These are phyloP conservation scores for Arabidopsis lyrata DNA, from an alignment of 441 rosid species.

Conservation along the genomic window DNA sequence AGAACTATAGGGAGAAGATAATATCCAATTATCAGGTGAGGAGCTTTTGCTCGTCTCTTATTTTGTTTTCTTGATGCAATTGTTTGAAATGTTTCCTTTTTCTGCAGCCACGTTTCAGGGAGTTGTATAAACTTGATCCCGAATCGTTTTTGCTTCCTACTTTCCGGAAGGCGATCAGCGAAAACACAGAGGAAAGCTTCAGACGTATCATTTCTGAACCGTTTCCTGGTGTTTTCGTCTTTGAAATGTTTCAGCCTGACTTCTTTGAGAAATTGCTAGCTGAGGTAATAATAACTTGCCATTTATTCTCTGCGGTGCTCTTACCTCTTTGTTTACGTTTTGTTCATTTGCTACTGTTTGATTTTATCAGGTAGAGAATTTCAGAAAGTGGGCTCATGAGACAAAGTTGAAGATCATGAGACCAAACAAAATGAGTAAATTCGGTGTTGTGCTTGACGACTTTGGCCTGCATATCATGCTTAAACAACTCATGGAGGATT, in stretches of 20 bases:
- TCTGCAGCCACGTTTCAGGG: slow-evolving; percentile 67
- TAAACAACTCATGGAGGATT: slow-evolving; percentile 62
- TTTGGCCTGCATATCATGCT: slow-evolving; percentile 82
- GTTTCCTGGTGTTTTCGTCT: slow-evolving; percentile 68
- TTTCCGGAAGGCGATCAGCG: slow-evolving; percentile 64
- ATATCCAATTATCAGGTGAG: slow-evolving; percentile 65
- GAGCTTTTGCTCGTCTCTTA: background rate
- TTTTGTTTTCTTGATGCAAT: slow-evolving; percentile 10
- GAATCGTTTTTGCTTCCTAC: slow-evolving; percentile 58
- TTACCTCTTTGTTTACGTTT: slow-evolving; percentile 12
- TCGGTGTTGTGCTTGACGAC: slow-evolving; percentile 86
- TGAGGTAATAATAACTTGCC: slow-evolving; percentile 1
- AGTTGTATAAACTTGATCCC: slow-evolving; percentile 54
- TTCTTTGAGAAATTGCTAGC: background rate
- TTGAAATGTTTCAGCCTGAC: slow-evolving; percentile 68
- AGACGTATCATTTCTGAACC: slow-evolving; percentile 69
- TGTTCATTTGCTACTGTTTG: slow-evolving; percentile 46
- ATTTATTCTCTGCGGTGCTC: background rate
- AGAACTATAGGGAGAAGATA: slow-evolving; percentile 69
- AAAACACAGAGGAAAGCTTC: slow-evolving; percentile 62
- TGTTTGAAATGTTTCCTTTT: slow-evolving; percentile 29
- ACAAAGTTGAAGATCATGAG: slow-evolving; percentile 69
- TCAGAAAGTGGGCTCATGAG: slow-evolving; percentile 75
- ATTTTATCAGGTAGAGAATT: slow-evolving; percentile 67
- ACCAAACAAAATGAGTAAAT: slow-evolving; percentile 73